Conservation (phyloP, 2,329 filamentous ascomycete species). For the Cryphonectria naterciae region DNA sequence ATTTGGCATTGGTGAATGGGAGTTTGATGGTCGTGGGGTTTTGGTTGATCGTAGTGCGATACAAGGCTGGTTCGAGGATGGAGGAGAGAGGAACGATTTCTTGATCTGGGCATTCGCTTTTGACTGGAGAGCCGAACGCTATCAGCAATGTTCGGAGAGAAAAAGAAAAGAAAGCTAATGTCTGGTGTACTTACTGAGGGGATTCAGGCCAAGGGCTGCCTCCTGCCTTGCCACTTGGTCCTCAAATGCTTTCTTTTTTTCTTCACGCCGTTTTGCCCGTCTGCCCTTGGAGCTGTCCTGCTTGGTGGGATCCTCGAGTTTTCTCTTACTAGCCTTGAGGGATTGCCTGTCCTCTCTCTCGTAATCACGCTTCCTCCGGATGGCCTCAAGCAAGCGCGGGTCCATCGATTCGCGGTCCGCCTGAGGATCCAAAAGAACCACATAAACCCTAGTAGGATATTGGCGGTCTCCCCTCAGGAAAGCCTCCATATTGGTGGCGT, state of each 20-base stretch:
- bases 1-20: constrained; percentile 76
- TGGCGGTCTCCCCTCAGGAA: constrained; percentile 65
- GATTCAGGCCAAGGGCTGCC: constrained; percentile 33
- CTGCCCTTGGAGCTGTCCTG: constrained; percentile 35
- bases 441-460: constrained; percentile 56
- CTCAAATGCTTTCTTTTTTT: constrained; percentile 32
- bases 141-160: neutral
- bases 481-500: constrained; percentile 68
- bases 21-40: constrained; percentile 47
- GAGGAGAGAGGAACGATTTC: constrained; percentile 42
- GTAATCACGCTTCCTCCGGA: constrained; percentile 69
- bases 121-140: constrained; percentile 40
- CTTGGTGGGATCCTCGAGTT: constrained; percentile 32
- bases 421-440: constrained; percentile 53
- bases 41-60: constrained; percentile 50
- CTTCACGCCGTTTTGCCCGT: constrained; percentile 32
- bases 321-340: constrained; percentile 44
- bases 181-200: neutral
- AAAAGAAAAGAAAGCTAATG: constrained; percentile 16
- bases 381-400: constrained; percentile 57
- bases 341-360: constrained; percentile 50
- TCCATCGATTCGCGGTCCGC: constrained; percentile 49
- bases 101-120: constrained; percentile 49
- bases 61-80: constrained; percentile 44
- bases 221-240: constrained; percentile 37